These are phyloP conservation scores for Camelina hispida DNA, from an alignment of 345 rosid species.

Conservation along the genomic window DNA sequence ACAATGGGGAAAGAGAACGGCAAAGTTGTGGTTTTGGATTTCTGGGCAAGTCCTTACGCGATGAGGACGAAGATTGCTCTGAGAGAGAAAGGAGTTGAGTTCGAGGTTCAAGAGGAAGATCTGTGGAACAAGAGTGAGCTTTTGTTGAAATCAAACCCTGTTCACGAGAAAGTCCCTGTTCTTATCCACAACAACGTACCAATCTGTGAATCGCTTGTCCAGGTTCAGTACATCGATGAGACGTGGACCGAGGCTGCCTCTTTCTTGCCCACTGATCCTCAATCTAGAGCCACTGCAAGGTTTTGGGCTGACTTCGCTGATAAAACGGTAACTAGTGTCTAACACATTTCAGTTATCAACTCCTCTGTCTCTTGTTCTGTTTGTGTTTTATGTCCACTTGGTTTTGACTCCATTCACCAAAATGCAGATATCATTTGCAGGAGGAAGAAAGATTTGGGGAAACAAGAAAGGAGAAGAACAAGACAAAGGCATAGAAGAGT, in stretches of 20 bases:
- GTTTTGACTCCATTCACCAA: background rate
- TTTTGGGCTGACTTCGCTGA: constrained; percentile 47
- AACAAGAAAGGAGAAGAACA: constrained; percentile 47
- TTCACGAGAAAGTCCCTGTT: constrained; percentile 49
- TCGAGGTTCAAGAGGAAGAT: constrained; percentile 42
- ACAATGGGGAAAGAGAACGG: constrained; percentile 39
- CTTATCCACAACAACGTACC: constrained; percentile 36
- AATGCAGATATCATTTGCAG: constrained; percentile 43
- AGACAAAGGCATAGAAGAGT: constrained; percentile 44
- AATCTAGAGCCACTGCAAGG: constrained; percentile 45
- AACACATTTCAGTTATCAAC: constrained; percentile 1
- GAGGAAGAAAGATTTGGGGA: constrained; percentile 43
- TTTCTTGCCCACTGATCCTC: constrained; percentile 46
- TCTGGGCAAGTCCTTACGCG: constrained; percentile 47
- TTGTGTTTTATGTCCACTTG: background rate
- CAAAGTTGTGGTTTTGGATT: constrained; percentile 45
- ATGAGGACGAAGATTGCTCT: constrained; percentile 48
- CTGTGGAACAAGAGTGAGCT: constrained; percentile 48
- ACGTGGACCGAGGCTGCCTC: constrained; percentile 37
- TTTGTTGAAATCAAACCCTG: constrained; percentile 41
- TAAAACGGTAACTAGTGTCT: constrained; percentile 42
- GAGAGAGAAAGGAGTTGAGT: constrained; percentile 45
- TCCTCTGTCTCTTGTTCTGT: constrained; percentile 1
- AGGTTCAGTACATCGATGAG: constrained; percentile 48
- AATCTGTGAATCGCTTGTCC: constrained; percentile 38